Percentiles rank a stretch among this genome's conserved stretches.
These are phyloP conservation scores for Colletotrichum simmondsii DNA, from an alignment of 2,329 filamentous ascomycete species.

Conservation along the genomic window DNA sequence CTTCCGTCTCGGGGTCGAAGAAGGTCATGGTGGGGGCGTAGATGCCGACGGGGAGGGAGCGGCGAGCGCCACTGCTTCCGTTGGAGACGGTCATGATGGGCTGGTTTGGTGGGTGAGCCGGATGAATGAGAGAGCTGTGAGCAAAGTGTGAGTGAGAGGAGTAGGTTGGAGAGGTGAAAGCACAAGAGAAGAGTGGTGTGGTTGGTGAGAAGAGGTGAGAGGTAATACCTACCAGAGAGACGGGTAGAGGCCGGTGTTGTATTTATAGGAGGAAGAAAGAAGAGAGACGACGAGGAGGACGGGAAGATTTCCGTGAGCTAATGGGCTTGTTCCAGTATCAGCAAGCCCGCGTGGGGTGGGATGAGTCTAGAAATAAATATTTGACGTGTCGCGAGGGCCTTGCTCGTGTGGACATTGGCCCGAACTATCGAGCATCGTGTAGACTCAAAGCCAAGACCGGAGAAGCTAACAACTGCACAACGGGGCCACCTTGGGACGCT, in stretches of 20 bases:
- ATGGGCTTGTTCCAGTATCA: constrained; percentile 39
- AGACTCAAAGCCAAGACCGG: constrained; percentile 31
- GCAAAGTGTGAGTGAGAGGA: neutral
- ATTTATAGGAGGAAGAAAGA: constrained; percentile 44
- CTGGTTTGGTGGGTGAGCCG: constrained; percentile 10
- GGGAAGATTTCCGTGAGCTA: constrained; percentile 46
- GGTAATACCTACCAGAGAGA: neutral
- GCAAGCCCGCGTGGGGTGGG: constrained; percentile 43
- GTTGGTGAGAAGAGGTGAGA: constrained; percentile 16
- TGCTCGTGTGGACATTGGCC: constrained; percentile 51
- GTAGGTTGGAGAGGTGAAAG: neutral
- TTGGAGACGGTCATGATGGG: constrained; percentile 36
- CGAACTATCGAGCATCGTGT: constrained; percentile 44
- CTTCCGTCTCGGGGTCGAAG: constrained; percentile 85
- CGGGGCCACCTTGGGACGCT: constrained; percentile 13
- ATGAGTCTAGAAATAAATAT: constrained; percentile 39
- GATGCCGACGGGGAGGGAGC: constrained; percentile 81
- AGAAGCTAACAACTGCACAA: constrained; percentile 25
- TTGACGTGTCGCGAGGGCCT: constrained; percentile 40
- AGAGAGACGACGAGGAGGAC: constrained; percentile 29
- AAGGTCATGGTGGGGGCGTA: constrained; percentile 94
- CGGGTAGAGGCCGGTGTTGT: constrained; percentile 27
- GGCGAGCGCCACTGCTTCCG: constrained; percentile 45
- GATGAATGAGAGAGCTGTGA: constrained; percentile 22
- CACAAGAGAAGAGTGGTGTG: constrained; percentile 33